Base-by-base conservation (phyloP, 2,329 filamentous ascomycete genomes). In the Ceratocystiopsis brevicomis region DNA sequence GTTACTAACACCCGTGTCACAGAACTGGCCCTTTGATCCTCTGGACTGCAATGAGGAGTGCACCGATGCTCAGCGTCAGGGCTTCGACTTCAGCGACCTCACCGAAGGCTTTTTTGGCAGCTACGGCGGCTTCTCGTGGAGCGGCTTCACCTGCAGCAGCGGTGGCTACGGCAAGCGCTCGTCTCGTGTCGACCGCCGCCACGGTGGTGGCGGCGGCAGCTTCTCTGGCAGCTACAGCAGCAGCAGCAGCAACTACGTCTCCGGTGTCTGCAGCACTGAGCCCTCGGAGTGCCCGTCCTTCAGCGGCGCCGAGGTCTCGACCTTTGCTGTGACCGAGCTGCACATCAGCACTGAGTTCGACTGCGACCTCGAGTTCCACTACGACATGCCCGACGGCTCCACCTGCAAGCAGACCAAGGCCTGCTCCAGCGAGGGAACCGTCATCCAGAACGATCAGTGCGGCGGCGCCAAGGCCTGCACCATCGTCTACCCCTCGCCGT, bases 401-500 rank as follows among this genome's bases (percentile, higher is more conserved):
- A 73, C 61, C 47, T 96, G 88, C 76, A 88, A 82, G 65, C 81
- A 92, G 54, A 76, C 73, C 49, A 66, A 72, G 50, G 56, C 67
- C 42, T 92, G 84, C 72, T 73, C 68, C 50, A 65, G 69, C 44
- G 64, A 68, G 15, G 83, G 83, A 54, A 78, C 75, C 46, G 72
- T 70, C 39, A 68, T 95, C 53, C 64, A 74, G 62, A 95, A 95
- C 72, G 74, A 67, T 48, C 85, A 95, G 69, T 96, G 88, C 59
- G 88, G 86, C 73, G 87, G 87, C 61, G 87, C 88, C 50, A 84
- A 71, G 57, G 77, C 75, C 45, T 85, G 95, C 48, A 76, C 73
- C 44, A 77, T 95, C 57, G 62, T 76, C 58, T 75, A 68, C 61
- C 69, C 72, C 50, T 30, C 25, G 25, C 61, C 72, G 46, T 73